These are phyloP conservation scores for Sarocladium kiliense DNA, from an alignment of 2,329 filamentous ascomycete species.

Conservation along the genomic window DNA sequence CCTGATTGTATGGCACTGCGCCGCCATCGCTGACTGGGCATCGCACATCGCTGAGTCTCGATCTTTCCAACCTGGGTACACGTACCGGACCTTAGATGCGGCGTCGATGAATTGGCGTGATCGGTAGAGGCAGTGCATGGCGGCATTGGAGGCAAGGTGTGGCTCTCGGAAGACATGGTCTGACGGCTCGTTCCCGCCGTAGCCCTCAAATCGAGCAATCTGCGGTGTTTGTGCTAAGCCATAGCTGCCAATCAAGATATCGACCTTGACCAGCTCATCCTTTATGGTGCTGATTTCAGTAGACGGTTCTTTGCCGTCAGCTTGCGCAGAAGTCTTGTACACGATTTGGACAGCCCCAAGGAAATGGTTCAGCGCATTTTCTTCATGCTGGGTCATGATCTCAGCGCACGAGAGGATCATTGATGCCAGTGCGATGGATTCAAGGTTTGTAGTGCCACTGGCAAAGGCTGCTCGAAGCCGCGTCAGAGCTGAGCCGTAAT, in stretches of 20 bases:
- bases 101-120: not conserved
- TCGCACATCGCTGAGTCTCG: not conserved
- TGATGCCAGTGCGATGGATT: slow-evolving; percentile 7
- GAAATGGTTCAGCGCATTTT: slow-evolving; percentile 8
- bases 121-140: not conserved
- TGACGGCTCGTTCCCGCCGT: not conserved
- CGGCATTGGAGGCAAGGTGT: not conserved
- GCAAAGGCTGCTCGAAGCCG: not conserved
- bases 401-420: slow-evolving; percentile 8
- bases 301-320: not conserved
- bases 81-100: not conserved
- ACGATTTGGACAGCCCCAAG: slow-evolving; percentile 6
- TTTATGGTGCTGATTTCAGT: not conserved
- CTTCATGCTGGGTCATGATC: slow-evolving; percentile 9
- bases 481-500: slow-evolving; percentile 7
- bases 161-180: not conserved
- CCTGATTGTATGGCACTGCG: not conserved
- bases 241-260: slow-evolving; percentile 6
- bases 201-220: not conserved
- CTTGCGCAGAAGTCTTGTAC: not conserved
- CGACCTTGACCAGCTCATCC: slow-evolving; percentile 5
- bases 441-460: not conserved
- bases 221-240: slow-evolving; percentile 2
- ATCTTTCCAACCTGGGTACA: not conserved
- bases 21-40: not conserved